Base-by-base conservation (phyloP, 208 protist species). In the Herpetomonas tarakana region DNA sequence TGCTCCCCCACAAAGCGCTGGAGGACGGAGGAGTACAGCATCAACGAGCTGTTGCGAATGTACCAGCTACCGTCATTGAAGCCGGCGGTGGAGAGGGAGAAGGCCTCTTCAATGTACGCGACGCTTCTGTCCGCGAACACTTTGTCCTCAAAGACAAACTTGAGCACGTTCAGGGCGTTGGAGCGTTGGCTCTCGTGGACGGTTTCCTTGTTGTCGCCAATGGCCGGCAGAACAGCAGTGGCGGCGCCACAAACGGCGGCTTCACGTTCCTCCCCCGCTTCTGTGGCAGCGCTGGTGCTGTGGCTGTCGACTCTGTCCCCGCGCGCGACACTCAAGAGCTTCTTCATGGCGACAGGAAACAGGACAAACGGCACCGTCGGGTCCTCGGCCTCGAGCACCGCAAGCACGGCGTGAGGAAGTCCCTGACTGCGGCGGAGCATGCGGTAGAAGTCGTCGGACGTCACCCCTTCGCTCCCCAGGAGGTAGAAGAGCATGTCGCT, bases 91-190 rank as follows among this genome's bases (percentile, higher is more conserved):
- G 86, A 74, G n/a, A 86, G 63, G 39, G 74, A 85, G 74, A 97
- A 93, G 30, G 83, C 86, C 25, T 88, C 77, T 70, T 94, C 81
- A 4, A 93, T 58, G 62, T 81, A 76, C 11, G 77, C 67, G 12
- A 92, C 67, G 1, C 75, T 59, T 44, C 83, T 74, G 16, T 87
- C 83, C 1, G 81, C 71, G 50, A 96, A 83, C 11, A 69, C 30
- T 46, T 83, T 93, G 61, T 96, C 83, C 52, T 96, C 90, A 66
- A 96, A 95, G 29, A 97, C 75, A 68, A 95, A 96, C 69, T 94
- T 94, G 41, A 97, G 59, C 25, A 97, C 91, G 68, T 97, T 96
- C 14, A 97, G 64, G 14, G 87, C 88, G 58, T 97, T 96, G 3
- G 88, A 91, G 49, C 81, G 83, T 59, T 91, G 88, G 29, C 86